phyloP scores from a whole-genome alignment of 2,329 filamentous ascomycete species.

The Dactylonectria estremocensis region DNA sequence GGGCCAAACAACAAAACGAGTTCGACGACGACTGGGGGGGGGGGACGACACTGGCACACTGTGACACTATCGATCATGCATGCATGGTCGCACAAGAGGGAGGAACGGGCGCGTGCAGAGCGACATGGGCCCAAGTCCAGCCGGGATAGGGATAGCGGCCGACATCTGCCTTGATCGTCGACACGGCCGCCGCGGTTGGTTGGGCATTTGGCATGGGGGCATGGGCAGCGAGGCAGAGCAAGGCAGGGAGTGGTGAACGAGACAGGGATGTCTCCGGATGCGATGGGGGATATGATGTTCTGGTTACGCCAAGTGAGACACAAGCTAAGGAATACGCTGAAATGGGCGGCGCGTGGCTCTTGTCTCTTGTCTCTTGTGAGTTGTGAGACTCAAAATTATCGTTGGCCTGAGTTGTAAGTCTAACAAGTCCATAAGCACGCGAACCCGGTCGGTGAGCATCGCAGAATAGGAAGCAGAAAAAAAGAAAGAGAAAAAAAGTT shows the following conservation, averaged over 20 bases:
- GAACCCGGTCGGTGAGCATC: not conserved
- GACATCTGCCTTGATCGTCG: slow-evolving; percentile 44
- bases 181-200: slow-evolving; percentile 43
- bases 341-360: slow-evolving; percentile 12
- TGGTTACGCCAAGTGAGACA: slow-evolving; percentile 7
- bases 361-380: slow-evolving; percentile 8
- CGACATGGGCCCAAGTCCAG: slow-evolving; percentile 34
- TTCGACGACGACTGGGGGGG: slow-evolving; percentile 23
- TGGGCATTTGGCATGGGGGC: slow-evolving; percentile 20
- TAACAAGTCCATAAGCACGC: not conserved
- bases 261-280: slow-evolving; percentile 13
- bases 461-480: not conserved
- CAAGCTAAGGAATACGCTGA: slow-evolving; percentile 10
- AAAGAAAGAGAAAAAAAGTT: not conserved
- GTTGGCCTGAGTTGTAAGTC: slow-evolving; percentile 1
- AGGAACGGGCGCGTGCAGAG: slow-evolving; percentile 4
- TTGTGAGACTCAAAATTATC: not conserved
- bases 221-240: slow-evolving; percentile 20
- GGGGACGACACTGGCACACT: slow-evolving; percentile 19
- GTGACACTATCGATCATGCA: slow-evolving; percentile 40
- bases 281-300: slow-evolving; percentile 5
- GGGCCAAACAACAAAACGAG: slow-evolving; percentile 15
- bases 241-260: not conserved
- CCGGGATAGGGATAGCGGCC: slow-evolving; percentile 43
- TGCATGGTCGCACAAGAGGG: slow-evolving; percentile 33